Evolutionary conservation across 768 basidiomycete genomes (phyloP), one percentile per base, ranked within the genome.

Genomic region (Lentinula raphanica): DNA sequence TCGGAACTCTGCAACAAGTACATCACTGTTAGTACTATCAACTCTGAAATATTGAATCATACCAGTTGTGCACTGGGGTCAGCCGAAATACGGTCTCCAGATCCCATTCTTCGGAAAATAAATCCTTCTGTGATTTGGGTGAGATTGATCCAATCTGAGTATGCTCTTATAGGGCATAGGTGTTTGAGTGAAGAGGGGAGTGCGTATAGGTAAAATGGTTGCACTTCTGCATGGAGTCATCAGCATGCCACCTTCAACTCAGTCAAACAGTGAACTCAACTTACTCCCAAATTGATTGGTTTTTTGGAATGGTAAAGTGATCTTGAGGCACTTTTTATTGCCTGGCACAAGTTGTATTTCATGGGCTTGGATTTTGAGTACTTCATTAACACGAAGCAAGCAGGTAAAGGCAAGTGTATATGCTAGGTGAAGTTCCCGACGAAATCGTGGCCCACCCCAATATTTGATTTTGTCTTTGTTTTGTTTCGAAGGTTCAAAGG

Each of bases 401-500:
- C 72, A 75, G 0, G 69, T n/a, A 49, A 73, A 75, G 3, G 72
- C 63, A 12, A 74, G 40, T 1, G 67, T 67, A 38, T 74, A 75
- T 2, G 69, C 68, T 0, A 70, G 68, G 9, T 68, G 67, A 0
- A 73, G 62, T n/a, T 72, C 65, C 13, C 56, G 56, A 1, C 68
- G 61, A 3, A 62, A 64, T 1, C 64, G 55, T 6, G 65, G 63
- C 9, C 74, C 72, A 42, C 68, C 70, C 72, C 72, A 74, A 5
- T 36, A 21, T 5, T 65, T 19, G 35, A 69, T 54, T 0, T 58
- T 58, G 28, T 62, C 57, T 49, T 49, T 27, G 35, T 60, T 58
- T 15, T 58, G 54, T 1, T 23, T 39, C 9, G 61, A 45, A 38
- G 65, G 64, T 32, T 23, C 32, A 48, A 65, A 64, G 38, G 62